Percentiles rank a stretch among this genome's conserved stretches.
Conservation (phyloP, 2,329 filamentous ascomycete species). For the Trichoderma harzianum region DNA sequence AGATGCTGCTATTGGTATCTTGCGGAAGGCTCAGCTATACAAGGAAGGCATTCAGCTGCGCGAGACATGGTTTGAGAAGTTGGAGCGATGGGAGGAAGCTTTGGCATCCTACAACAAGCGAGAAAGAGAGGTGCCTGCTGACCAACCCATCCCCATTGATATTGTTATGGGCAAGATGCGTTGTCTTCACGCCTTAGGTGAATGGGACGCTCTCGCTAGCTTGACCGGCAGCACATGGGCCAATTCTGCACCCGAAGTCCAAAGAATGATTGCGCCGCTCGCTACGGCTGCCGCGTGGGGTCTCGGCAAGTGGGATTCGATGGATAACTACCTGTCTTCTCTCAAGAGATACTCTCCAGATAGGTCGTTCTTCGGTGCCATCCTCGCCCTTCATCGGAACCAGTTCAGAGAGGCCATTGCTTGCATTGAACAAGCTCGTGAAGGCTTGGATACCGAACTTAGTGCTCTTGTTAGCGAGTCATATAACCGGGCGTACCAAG, state of each 20-base stretch:
- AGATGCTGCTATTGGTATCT: slow-evolving; percentile 95
- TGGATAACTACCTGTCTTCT: slow-evolving; percentile 94
- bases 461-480: slow-evolving; percentile 97
- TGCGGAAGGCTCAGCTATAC: slow-evolving; percentile 93
- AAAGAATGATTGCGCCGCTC: slow-evolving; percentile 85
- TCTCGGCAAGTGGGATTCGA: slow-evolving; percentile 92
- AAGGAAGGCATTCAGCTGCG: slow-evolving; percentile 89
- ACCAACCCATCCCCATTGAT: slow-evolving; percentile 68
- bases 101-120: slow-evolving; percentile 87
- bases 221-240: slow-evolving; percentile 93
- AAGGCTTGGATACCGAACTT: slow-evolving; percentile 91
- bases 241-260: slow-evolving; percentile 81
- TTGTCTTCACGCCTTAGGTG: slow-evolving; percentile 91
- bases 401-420: slow-evolving; percentile 88
- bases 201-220: slow-evolving; percentile 91
- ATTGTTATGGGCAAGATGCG: slow-evolving; percentile 99
- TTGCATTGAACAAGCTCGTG: slow-evolving; percentile 87
- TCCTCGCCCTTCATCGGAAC: slow-evolving; percentile 89
- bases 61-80: slow-evolving; percentile 98
- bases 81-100: slow-evolving; percentile 97
- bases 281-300: slow-evolving; percentile 97
- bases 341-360: slow-evolving; percentile 95
- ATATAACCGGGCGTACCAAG: slow-evolving; percentile 94
- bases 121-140: slow-evolving; percentile 63
- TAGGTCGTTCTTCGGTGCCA: slow-evolving; percentile 95